Evolutionary conservation across 164 flowering plant genomes (phyloP).

Genomic region (Stephania yunnanensis): DNA sequence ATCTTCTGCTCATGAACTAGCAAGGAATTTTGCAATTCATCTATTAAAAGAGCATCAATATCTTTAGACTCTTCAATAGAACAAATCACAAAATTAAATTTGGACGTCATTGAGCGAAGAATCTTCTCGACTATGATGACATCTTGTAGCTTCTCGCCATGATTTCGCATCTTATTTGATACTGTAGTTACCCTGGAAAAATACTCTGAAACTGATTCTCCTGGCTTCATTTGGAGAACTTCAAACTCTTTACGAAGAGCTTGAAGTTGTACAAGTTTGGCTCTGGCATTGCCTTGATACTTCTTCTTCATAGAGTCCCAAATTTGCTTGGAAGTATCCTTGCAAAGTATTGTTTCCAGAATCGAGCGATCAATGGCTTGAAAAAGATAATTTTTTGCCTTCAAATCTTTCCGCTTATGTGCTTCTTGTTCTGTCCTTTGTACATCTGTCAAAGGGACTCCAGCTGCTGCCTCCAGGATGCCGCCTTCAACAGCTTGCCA

Average conservation of each 20-base stretch:
- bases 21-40: background rate
- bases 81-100: conserved; percentile 1
- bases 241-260: background rate
- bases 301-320: too few species aligned
- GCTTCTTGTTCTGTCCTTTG: too few species aligned
- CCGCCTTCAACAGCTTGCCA: too few species aligned
- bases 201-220: background rate
- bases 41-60: background rate
- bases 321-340: too few species aligned
- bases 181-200: background rate
- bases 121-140: conserved; percentile 7
- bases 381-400: too few species aligned
- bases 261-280: background rate
- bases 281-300: background rate
- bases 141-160: background rate
- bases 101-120: background rate
- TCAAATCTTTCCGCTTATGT: too few species aligned
- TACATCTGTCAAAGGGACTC: too few species aligned
- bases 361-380: too few species aligned
- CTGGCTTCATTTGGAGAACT: background rate
- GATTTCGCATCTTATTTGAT: conserved; percentile 4
- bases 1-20: conserved; percentile 1
- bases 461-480: too few species aligned
- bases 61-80: conserved; percentile 4
- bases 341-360: too few species aligned